A percentile compares a stretch with the other conserved stretches of the same genome.
Conservation (phyloP, 139 green algal species). For the Chlorella ohadii region DNA sequence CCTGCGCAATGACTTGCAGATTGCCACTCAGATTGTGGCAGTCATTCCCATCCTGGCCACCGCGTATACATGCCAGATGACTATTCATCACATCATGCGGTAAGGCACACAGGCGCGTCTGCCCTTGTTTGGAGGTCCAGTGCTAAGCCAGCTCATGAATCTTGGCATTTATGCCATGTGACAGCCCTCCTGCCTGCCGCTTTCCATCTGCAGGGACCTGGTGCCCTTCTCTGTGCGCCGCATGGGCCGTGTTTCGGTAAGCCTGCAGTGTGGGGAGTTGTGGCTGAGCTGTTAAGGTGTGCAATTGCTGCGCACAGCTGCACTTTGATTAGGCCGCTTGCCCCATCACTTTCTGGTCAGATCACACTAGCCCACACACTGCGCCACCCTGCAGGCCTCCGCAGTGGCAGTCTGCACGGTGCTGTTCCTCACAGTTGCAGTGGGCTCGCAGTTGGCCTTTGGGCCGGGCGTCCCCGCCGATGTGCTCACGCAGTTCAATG, state of each 20-base stretch:
- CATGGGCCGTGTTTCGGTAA: conserved; percentile 22
- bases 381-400: neutral
- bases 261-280: neutral
- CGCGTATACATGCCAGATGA: conserved; percentile 45
- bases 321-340: neutral
- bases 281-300: neutral
- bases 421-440: conserved; percentile 15
- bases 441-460: conserved; percentile 19
- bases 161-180: no score
- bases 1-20: no score
- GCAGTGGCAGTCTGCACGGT: neutral
- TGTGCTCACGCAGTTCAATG: conserved; percentile 42
- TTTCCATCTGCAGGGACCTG: neutral
- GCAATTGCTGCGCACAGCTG: no score
- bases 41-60: conserved; percentile 34
- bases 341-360: neutral
- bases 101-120: no score
- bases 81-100: conserved; percentile 24
- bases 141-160: no score
- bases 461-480: conserved; percentile 27
- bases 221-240: conserved; percentile 9
- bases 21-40: conserved; percentile 20
- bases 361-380: neutral
- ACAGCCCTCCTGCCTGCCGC: no score
- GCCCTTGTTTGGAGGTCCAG: no score